Percentiles rank a stretch among this genome's conserved stretches.
phyloP scores from a whole-genome alignment of 176 grass and related monocot genomes.

The Echinochloa phyllopogon region DNA sequence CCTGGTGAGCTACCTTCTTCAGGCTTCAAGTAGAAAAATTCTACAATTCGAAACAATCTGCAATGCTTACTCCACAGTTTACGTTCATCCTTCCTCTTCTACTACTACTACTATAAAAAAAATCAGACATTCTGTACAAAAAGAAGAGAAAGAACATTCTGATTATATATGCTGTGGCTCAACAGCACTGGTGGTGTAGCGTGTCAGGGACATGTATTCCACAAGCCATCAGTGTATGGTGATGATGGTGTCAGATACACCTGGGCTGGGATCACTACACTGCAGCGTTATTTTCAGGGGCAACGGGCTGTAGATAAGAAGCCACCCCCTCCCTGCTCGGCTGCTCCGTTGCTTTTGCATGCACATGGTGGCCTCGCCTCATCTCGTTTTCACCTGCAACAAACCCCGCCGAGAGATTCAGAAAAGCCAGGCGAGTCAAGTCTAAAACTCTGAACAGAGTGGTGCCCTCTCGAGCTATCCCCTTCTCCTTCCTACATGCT shows the following conservation, averaged over 20 bases:
- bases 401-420: background rate
- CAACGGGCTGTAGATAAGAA: slow-evolving; percentile 44
- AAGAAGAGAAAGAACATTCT: background rate
- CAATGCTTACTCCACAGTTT: background rate
- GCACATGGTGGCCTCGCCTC: slow-evolving; percentile 36
- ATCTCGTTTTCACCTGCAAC: slow-evolving; percentile 23
- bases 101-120: no score
- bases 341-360: slow-evolving; percentile 20
- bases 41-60: background rate
- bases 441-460: slow-evolving; percentile 20
- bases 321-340: background rate
- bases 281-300: background rate
- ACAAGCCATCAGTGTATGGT: slow-evolving; percentile 29
- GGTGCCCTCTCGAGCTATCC: background rate
- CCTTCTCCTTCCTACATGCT: background rate
- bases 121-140: no score
- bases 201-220: background rate
- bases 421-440: background rate
- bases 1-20: background rate
- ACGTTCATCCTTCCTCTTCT: no score
- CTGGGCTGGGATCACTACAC: background rate
- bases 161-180: background rate
- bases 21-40: slow-evolving; percentile 15
- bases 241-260: slow-evolving; percentile 61
- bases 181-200: background rate